phyloP scores from a whole-genome alignment of 352 stramenopile species.

The Phytophthora pseudosyringae region DNA sequence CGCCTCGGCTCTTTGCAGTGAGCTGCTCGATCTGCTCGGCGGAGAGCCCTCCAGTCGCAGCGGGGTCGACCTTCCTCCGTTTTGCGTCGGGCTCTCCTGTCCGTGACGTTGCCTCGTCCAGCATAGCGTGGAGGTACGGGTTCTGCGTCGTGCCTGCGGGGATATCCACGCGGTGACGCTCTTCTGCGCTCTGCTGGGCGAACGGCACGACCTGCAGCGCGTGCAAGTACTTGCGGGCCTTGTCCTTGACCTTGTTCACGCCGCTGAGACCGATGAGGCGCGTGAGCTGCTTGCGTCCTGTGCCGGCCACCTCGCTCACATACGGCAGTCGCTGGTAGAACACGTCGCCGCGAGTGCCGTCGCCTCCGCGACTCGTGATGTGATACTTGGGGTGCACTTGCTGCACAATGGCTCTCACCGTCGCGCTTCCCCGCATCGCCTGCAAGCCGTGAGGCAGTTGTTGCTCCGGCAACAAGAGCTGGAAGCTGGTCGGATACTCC shows the following conservation, averaged over 20 bases:
- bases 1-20: slow-evolving; percentile 48
- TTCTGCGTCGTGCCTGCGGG: slow-evolving; percentile 77
- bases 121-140: slow-evolving; percentile 56
- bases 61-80: slow-evolving; percentile 42
- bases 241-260: slow-evolving; percentile 68
- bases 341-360: slow-evolving; percentile 41
- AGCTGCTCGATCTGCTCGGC: slow-evolving; percentile 72
- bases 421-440: slow-evolving; percentile 32
- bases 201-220: slow-evolving; percentile 67
- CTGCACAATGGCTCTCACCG: slow-evolving; percentile 44
- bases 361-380: slow-evolving; percentile 60
- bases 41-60: slow-evolving; percentile 46
- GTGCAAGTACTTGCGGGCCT: slow-evolving; percentile 83
- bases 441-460: slow-evolving; percentile 64
- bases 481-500: slow-evolving; percentile 55
- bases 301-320: slow-evolving; percentile 58
- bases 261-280: slow-evolving; percentile 75
- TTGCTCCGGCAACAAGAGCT: slow-evolving; percentile 63
- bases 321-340: slow-evolving; percentile 87
- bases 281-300: slow-evolving; percentile 64
- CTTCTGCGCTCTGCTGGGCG: slow-evolving; percentile 34
- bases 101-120: slow-evolving; percentile 26
- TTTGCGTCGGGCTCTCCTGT: slow-evolving; percentile 44
- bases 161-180: slow-evolving; percentile 56
- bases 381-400: slow-evolving; percentile 76